These are phyloP conservation scores for Elymus sibiricus DNA, from an alignment of 176 grass and related monocot genomes.

Conservation along the genomic window DNA sequence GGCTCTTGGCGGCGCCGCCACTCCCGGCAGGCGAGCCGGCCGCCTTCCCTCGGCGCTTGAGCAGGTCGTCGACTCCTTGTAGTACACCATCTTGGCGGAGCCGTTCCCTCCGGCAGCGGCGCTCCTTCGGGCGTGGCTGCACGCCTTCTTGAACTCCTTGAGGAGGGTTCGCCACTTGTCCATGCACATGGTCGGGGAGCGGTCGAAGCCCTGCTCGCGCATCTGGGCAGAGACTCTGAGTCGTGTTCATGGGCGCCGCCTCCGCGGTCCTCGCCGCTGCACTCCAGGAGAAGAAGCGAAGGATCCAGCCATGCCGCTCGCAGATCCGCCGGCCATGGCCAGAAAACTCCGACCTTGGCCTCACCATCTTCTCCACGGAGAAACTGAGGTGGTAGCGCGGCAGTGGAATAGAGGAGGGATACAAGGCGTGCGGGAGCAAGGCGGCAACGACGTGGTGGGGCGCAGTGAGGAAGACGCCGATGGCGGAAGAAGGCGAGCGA, in stretches of 20 bases:
- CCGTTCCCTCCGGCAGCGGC: constrained; percentile 48
- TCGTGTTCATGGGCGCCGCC: constrained; percentile 35
- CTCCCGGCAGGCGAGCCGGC: background rate
- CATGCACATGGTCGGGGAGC: constrained; percentile 90
- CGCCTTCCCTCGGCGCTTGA: constrained; percentile 59
- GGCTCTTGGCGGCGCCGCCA: constrained; percentile 22
- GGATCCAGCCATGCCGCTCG: too few relatives aligned
- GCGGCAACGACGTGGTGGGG: background rate
- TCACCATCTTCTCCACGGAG: too few relatives aligned
- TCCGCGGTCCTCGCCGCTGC: constrained; percentile 60
- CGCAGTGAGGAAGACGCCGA: background rate
- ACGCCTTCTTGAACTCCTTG: constrained; percentile 94
- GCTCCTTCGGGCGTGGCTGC: constrained; percentile 55
- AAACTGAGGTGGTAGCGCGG: too few relatives aligned
- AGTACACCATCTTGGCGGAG: constrained; percentile 71
- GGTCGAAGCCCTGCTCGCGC: constrained; percentile 75
- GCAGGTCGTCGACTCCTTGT: constrained; percentile 87
- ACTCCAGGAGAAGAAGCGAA: constrained; percentile 46
- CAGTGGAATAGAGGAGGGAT: background rate
- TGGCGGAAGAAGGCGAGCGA: background rate
- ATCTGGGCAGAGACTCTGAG: constrained; percentile 76
- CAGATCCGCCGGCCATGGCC: too few relatives aligned
- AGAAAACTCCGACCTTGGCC: too few relatives aligned
- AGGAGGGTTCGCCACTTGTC: constrained; percentile 88
- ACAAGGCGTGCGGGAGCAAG: background rate